Evolutionary conservation across 805 yeast species (phyloP).

Genomic region (Phaffomyces thermotolerans): DNA sequence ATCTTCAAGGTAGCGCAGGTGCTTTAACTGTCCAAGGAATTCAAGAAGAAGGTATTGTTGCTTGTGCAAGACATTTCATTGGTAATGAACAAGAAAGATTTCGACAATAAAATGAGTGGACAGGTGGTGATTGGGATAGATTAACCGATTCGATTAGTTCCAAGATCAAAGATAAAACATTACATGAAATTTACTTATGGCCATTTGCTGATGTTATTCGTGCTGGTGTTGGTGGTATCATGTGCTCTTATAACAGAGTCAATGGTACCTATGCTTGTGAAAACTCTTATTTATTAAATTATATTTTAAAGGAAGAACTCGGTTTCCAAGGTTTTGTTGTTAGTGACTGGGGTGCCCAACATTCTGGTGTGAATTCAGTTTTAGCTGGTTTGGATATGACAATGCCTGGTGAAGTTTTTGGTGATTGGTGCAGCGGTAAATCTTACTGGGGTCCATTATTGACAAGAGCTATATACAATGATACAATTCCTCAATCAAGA

Average conservation of each 20-base stretch:
- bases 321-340: slow-evolving; percentile 66
- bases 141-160: slow-evolving; percentile 40
- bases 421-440: slow-evolving; percentile 45
- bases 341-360: slow-evolving; percentile 63
- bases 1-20: slow-evolving; percentile 38
- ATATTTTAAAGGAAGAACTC: slow-evolving; percentile 49
- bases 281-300: slow-evolving; percentile 47
- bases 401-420: slow-evolving; percentile 54
- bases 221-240: slow-evolving; percentile 55
- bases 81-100: slow-evolving; percentile 60
- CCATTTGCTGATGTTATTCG: slow-evolving; percentile 58
- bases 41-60: slow-evolving; percentile 51
- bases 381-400: slow-evolving; percentile 58
- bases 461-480: slow-evolving; percentile 48
- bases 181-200: slow-evolving; percentile 59
- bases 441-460: slow-evolving; percentile 53
- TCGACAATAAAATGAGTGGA: slow-evolving; percentile 47
- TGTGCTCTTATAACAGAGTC: slow-evolving; percentile 53
- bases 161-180: slow-evolving; percentile 50
- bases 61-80: slow-evolving; percentile 48
- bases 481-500: slow-evolving; percentile 44
- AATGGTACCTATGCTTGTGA: slow-evolving; percentile 55
- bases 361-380: slow-evolving; percentile 48
- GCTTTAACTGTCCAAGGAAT: slow-evolving; percentile 46
- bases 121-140: slow-evolving; percentile 37